These are phyloP conservation scores for Zhuliangozyma blackwelliae DNA, from an alignment of 1,139 yeast genomes.

Conservation along the genomic window DNA sequence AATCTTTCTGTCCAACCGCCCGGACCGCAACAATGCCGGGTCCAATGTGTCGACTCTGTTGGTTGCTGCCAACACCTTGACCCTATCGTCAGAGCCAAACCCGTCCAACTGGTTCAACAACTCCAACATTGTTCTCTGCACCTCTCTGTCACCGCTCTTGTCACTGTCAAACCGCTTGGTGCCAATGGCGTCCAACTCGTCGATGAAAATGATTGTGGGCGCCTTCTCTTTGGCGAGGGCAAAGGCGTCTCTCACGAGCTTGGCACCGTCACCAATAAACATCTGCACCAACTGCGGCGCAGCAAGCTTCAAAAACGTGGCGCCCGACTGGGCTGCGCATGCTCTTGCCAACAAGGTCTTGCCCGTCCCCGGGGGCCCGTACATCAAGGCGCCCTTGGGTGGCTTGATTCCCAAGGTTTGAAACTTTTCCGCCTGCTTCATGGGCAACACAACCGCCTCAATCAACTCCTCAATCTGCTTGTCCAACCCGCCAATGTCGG, in stretches of 20 bases:
- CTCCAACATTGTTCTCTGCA: constrained; percentile 98
- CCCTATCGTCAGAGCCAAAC: constrained; percentile 96
- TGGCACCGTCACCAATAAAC: constrained; percentile 99
- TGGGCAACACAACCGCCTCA: constrained; percentile 96
- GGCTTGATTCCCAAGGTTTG: constrained; percentile 90
- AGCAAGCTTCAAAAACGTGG: constrained; percentile 93
- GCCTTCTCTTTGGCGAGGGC: constrained; percentile 99
- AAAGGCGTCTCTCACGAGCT: constrained; percentile 95
- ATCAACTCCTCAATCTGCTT: constrained; percentile 97
- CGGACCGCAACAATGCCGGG: constrained; percentile 95
- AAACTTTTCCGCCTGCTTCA: constrained; percentile 97
- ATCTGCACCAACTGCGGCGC: constrained; percentile 98
- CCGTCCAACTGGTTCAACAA: constrained; percentile 96
- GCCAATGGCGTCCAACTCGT: constrained; percentile 91
- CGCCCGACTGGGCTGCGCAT: constrained; percentile 98
- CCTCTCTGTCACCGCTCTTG: constrained; percentile 97
- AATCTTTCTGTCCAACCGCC: constrained; percentile 94
- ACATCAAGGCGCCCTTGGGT: constrained; percentile 98
- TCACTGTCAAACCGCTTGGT: constrained; percentile 97
- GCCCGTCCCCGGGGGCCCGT: constrained; percentile 99
- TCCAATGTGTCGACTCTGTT: constrained; percentile 96
- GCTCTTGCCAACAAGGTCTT: constrained; percentile 96
- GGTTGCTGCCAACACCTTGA: constrained; percentile 96
- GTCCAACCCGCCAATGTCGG: constrained; percentile 96
- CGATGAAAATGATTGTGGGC: constrained; percentile 94